These are phyloP conservation scores for Spergularia azorica DNA, from an alignment of 179 eudicot species.

Conservation along the genomic window DNA sequence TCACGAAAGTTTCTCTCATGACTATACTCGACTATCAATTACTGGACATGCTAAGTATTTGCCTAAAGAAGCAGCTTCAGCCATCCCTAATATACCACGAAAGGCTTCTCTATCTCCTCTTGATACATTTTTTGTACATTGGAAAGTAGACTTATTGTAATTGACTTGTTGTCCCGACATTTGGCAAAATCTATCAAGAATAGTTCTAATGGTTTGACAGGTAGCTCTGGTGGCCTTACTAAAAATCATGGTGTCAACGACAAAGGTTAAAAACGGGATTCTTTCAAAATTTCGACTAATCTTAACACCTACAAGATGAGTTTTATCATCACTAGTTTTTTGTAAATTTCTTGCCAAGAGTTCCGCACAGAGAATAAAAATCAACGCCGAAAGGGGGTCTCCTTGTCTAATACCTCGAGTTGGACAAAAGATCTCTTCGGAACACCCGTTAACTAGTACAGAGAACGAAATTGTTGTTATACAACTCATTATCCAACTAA, in stretches of 20 bases:
- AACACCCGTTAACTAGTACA: not conserved
- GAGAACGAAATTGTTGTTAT: not conserved
- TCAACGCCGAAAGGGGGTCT: not conserved
- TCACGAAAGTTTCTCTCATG: not conserved
- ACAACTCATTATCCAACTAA: not conserved
- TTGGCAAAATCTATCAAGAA: not conserved
- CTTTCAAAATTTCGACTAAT: not conserved
- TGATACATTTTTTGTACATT: not conserved
- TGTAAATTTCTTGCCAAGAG: not conserved
- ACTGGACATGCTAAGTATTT: not conserved
- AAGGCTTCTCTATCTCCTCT: not conserved
- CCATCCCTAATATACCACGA: not conserved
- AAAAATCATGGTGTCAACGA: not conserved
- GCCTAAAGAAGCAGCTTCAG: not conserved
- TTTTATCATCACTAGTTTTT: not conserved
- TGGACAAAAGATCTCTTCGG: not conserved
- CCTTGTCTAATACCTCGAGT: not conserved
- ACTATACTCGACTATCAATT: not conserved
- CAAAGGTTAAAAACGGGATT: not conserved
- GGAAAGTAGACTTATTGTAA: not conserved
- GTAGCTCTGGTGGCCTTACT: not conserved
- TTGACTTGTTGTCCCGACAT: not conserved
- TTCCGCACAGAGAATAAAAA: not conserved
- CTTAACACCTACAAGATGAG: too few relatives aligned
- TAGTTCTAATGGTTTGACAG: not conserved